Evolutionary conservation across 805 yeast species (phyloP).

Genomic region (Hanseniaspora clermontiae): DNA sequence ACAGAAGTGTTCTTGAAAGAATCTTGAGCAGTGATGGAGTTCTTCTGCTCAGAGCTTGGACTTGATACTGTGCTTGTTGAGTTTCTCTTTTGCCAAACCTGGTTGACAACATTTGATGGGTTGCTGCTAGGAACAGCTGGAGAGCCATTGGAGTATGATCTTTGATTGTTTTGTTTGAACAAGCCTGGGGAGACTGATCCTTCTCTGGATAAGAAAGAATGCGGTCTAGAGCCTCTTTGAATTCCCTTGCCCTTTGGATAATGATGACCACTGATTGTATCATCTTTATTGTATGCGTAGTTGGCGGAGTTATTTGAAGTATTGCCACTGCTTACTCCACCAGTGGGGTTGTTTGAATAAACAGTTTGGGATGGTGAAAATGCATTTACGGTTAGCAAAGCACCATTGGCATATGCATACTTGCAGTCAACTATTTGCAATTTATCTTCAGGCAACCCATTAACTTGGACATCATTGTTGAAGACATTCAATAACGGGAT

Average conservation of each 20-base stretch:
- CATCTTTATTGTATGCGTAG: not conserved
- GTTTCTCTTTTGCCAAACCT: not conserved
- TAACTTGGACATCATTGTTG: not conserved
- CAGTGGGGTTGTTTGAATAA: not conserved
- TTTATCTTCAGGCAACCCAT: not conserved
- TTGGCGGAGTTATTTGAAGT: not conserved
- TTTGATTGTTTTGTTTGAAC: conserved; percentile 2
- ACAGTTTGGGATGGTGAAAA: not conserved
- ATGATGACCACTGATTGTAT: not conserved
- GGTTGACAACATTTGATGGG: not conserved
- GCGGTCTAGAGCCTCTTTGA: conserved; percentile 9
- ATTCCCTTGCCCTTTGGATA: not conserved
- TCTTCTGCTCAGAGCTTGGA: not conserved
- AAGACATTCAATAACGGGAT: conserved; percentile 3
- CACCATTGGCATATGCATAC: not conserved
- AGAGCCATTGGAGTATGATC: conserved; percentile 5
- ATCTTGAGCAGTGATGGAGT: not conserved
- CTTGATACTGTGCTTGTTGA: conserved; percentile 1
- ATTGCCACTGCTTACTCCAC: not conserved
- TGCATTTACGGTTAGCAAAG: not conserved
- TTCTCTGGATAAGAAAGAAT: conserved; percentile 3
- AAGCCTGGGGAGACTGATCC: conserved; percentile 1
- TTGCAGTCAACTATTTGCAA: conserved; percentile 1
- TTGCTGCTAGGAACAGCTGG: not conserved
- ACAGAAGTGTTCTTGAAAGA: not conserved